Evolutionary conservation across 345 rosid genomes (phyloP), one percentile per base, ranked within the genome.

Genomic region (Raphanus raphanistrum): DNA sequence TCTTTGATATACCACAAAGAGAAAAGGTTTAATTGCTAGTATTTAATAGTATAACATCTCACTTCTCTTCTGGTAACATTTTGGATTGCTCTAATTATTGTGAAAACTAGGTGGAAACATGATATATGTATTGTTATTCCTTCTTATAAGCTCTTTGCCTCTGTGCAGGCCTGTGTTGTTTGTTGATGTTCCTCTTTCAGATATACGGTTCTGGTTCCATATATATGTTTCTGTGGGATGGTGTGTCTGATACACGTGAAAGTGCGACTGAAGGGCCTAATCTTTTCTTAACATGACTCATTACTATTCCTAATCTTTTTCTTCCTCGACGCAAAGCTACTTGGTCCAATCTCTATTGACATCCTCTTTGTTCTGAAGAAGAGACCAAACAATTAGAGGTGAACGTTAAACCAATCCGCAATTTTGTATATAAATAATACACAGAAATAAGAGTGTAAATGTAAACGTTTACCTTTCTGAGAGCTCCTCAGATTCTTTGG

Each of bases 251-350:
- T 43, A 43, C n/a, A 43, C 52, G n/a, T n/a, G n/a, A n/a, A n/a
- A n/a, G 15, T 12, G 52, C 52, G 12, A 43, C 52, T 11, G n/a
- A 43, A 43, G 52, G 52, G 15, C 52, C 54, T 17, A 48, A 76
- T 10, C 8, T 62, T 17, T 54, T 54, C 26, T 76, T 48, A 62
- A 61, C 32, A 60, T 1, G 26, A 48, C 58, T 17, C 41, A 54
- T 77, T 66, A 76, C 11, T 2, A 54, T 83, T 89, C 82, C 73
- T 89, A 65, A 83, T 84, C 85, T 88, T 94, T 86, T 90, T 94
- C 88, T 92, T 94, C 82, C 90, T 87, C 0, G 92, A 84, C 45
- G 92, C 91, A 84, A 81, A 84, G 85, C 87, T 83, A 80, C 90
- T 85, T 12, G 94, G 89, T 76, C 88, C 94, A 13, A 86, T 82